These are phyloP conservation scores for Teratosphaeria destructans DNA, from an alignment of 2,329 filamentous ascomycete genomes.

Conservation along the genomic window DNA sequence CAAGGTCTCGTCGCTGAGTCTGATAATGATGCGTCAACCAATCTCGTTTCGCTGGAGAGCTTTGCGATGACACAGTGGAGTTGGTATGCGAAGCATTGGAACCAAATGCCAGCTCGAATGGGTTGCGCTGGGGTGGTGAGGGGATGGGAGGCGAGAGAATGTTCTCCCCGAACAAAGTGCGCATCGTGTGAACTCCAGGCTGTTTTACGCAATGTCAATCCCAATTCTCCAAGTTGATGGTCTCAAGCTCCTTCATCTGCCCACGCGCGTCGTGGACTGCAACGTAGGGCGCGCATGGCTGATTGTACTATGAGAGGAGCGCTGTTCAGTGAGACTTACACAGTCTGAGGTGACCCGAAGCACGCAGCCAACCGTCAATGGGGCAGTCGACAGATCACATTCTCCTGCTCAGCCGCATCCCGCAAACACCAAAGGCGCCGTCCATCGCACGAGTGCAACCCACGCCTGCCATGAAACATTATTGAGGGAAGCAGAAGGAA, in stretches of 20 bases:
- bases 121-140: conserved; percentile 16
- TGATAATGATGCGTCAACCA: conserved; percentile 21
- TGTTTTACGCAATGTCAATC: not conserved
- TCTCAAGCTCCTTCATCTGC: not conserved
- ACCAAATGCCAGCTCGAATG: conserved; percentile 21
- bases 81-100: conserved; percentile 12
- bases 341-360: not conserved
- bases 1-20: conserved; percentile 15
- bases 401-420: not conserved
- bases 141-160: conserved; percentile 21
- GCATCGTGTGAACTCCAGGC: conserved; percentile 13
- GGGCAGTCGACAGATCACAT: conserved; percentile 3
- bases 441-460: not conserved
- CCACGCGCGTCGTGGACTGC: not conserved
- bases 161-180: conserved; percentile 24
- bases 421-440: not conserved
- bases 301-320: not conserved
- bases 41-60: conserved; percentile 17
- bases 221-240: not conserved
- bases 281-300: not conserved
- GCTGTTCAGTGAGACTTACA: conserved; percentile 2
- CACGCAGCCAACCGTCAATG: not conserved
- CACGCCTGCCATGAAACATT: not conserved
- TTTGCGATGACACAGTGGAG: conserved; percentile 16
- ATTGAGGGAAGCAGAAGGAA: not conserved